These are phyloP conservation scores for Dysphania ambrosioides DNA, from an alignment of 148 eudicot species.

Conservation along the genomic window DNA sequence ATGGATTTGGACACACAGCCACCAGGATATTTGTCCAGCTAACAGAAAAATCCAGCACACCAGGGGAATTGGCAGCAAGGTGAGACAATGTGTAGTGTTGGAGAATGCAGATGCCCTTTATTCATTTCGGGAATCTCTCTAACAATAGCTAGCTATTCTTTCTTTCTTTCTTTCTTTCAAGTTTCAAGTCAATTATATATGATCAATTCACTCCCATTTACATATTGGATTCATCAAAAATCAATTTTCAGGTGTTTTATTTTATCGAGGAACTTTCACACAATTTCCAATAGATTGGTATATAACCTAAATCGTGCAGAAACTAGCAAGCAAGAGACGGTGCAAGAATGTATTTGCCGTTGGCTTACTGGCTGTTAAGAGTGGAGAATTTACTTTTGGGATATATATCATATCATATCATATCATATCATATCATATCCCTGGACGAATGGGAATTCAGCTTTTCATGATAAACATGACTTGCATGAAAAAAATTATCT, in stretches of 20 bases:
- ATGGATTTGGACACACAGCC: background rate
- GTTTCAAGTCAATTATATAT: no score
- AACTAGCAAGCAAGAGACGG: no score
- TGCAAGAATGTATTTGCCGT: conserved; percentile 28
- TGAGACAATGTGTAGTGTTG: conserved; percentile 22
- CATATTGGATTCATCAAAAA: no score
- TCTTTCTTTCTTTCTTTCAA: no score
- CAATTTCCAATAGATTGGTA: no score
- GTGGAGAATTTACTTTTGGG: conserved; percentile 33
- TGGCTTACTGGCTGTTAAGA: conserved; percentile 24
- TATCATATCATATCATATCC: conserved; percentile 25
- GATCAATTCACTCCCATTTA: no score
- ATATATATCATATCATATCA: no score
- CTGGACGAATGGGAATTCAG: conserved; percentile 35
- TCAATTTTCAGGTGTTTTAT: no score
- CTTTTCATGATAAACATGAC: conserved; percentile 18
- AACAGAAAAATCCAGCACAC: background rate
- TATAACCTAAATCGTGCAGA: no score
- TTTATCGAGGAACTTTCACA: no score
- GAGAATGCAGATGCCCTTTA: conserved; percentile 25
- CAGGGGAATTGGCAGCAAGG: no score
- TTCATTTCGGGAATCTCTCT: background rate
- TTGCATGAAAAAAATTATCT: conserved; percentile 15
- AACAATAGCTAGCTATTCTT: conserved; percentile 6
- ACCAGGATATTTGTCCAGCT: no score